These are phyloP conservation scores for Stachybotrys chartarum DNA, from an alignment of 2,329 filamentous ascomycete species.

Conservation along the genomic window DNA sequence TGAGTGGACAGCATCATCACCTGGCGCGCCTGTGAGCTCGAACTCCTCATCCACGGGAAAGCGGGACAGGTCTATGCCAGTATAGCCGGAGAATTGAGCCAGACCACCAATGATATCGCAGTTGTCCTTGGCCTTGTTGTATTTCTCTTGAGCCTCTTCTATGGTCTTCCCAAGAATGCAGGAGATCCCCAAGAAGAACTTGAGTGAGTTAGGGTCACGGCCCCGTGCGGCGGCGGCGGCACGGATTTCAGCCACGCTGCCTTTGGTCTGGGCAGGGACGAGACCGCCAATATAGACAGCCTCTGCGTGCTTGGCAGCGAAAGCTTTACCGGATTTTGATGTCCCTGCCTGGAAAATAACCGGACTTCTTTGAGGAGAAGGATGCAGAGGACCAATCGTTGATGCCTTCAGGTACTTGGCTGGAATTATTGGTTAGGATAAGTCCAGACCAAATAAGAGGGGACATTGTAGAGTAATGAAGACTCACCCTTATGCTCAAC, in stretches of 20 bases:
- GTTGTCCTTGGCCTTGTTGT: slow-evolving; percentile 1
- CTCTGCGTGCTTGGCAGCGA: slow-evolving; percentile 54
- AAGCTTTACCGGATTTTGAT: slow-evolving; percentile 46
- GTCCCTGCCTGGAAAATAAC: slow-evolving; percentile 56
- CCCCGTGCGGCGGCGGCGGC: slow-evolving; percentile 19
- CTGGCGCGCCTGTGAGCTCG: slow-evolving; percentile 43
- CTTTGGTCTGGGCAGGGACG: slow-evolving; percentile 4
- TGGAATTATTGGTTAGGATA: not conserved
- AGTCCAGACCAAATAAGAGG: not conserved
- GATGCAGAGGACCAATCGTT: slow-evolving; percentile 16
- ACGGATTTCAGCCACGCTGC: slow-evolving; percentile 2
- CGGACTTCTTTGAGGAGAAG: slow-evolving; percentile 47
- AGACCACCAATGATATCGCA: slow-evolving; percentile 2
- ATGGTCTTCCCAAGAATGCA: slow-evolving; percentile 3
- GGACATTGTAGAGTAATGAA: slow-evolving; percentile 15
- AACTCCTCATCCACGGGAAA: slow-evolving; percentile 44
- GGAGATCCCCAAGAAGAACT: slow-evolving; percentile 3
- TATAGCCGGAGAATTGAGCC: slow-evolving; percentile 6
- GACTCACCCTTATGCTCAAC: slow-evolving; percentile 56
- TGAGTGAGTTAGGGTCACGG: slow-evolving; percentile 2
- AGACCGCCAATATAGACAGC: slow-evolving; percentile 53
- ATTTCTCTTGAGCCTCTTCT: slow-evolving; percentile 1
- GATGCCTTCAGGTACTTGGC: not conserved
- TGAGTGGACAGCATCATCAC: slow-evolving; percentile 35
- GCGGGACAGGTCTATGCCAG: slow-evolving; percentile 7